phyloP scores from a whole-genome alignment of 1,139 yeast species.

The Candida gigantensis region DNA sequence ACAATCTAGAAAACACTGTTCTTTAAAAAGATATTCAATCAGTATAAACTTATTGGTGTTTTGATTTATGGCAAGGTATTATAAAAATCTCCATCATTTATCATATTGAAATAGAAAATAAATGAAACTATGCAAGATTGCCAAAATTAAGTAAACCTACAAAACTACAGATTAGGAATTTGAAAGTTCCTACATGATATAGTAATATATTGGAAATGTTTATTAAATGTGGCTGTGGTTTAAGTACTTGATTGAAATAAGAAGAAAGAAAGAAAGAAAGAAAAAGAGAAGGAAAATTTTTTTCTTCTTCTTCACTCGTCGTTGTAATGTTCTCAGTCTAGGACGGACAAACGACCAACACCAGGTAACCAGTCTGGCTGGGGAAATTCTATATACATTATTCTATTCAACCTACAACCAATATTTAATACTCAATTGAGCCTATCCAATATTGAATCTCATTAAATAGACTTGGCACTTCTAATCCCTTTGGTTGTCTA shows the following conservation, averaged over 20 bases:
- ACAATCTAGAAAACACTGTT: constrained; percentile 8
- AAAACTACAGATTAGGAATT: not conserved
- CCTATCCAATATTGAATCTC: constrained; percentile 30
- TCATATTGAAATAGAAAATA: constrained; percentile 25
- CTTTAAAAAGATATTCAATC: constrained; percentile 14
- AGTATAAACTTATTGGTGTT: constrained; percentile 13
- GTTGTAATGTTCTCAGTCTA: not conserved
- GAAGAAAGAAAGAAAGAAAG: not conserved
- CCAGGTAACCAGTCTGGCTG: no score
- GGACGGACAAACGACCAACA: no score
- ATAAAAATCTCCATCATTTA: constrained; percentile 45
- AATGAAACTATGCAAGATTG: constrained; percentile 54
- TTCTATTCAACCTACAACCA: no score
- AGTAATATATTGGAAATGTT: not conserved
- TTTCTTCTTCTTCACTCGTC: no score
- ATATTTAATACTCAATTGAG: constrained; percentile 14
- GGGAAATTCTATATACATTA: not conserved
- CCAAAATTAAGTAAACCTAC: no score
- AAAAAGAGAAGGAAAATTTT: not conserved
- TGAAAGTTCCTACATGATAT: not conserved
- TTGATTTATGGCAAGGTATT: constrained; percentile 37
- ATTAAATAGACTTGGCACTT: constrained; percentile 39
- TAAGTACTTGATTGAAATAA: not conserved
- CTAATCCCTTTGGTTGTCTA: constrained; percentile 28
- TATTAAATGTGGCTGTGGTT: not conserved